Evolutionary conservation across 1,284 basidiomycete species (phyloP).

Genomic region (Trichosporon coremiiforme): DNA sequence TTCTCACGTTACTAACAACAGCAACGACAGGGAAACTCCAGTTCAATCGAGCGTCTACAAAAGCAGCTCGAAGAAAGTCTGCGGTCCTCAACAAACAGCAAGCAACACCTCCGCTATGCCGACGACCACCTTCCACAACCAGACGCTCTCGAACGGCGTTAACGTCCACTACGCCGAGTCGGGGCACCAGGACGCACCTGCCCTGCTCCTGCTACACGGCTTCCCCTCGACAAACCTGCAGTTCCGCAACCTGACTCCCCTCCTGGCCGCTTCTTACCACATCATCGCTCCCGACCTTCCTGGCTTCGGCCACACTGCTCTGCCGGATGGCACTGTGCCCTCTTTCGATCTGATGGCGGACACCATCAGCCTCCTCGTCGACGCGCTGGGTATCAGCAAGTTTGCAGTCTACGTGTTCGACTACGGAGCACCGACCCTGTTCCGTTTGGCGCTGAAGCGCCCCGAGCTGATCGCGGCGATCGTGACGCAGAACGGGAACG

Average conservation of each 20-base stretch:
- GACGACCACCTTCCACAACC: conserved; percentile 3
- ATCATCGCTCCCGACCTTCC: conserved; percentile 62
- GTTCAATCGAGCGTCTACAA: not conserved
- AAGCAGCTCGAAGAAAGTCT: no score
- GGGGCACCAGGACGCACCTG: conserved; percentile 48
- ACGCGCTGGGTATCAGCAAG: conserved; percentile 54
- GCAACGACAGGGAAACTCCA: not conserved
- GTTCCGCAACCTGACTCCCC: conserved; percentile 60
- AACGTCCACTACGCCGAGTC: conserved; percentile 59
- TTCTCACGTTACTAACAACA: not conserved
- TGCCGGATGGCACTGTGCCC: conserved; percentile 55
- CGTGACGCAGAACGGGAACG: conserved; percentile 61
- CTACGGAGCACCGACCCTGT: conserved; percentile 59
- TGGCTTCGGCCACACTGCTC: conserved; percentile 60
- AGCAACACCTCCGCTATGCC: not conserved
- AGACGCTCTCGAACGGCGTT: conserved; percentile 29
- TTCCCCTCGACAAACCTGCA: conserved; percentile 61
- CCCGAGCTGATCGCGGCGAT: conserved; percentile 59
- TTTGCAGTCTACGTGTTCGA: conserved; percentile 62
- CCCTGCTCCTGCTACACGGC: conserved; percentile 60
- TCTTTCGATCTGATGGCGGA: conserved; percentile 58
- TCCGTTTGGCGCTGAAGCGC: conserved; percentile 58
- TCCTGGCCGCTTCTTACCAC: conserved; percentile 57
- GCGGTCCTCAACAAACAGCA: not conserved
- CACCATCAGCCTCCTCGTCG: conserved; percentile 58